Percentiles rank a stretch among this genome's conserved stretches.
phyloP scores from a whole-genome alignment of 495 filamentous ascomycete species.

The Cercophora scortea region DNA sequence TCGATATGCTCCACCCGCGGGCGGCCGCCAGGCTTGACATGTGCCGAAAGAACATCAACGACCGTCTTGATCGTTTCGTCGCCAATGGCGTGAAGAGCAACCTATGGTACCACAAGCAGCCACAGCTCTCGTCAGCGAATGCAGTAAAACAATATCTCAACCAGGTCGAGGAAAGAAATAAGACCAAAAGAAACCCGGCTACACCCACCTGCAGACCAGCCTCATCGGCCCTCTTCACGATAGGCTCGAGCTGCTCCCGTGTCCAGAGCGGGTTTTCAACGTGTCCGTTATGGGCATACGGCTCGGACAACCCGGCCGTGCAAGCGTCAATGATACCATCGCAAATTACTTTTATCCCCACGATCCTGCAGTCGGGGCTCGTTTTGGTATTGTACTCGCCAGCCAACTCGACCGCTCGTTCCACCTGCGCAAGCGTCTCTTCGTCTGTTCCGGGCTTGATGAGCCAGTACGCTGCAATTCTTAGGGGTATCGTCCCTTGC shows the following conservation, averaged over 20 bases:
- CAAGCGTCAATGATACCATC: conserved; percentile 63
- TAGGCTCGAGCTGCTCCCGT: conserved; percentile 39
- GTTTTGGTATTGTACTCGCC: conserved; percentile 36
- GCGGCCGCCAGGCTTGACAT: conserved; percentile 35
- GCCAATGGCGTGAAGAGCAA: conserved; percentile 60
- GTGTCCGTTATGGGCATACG: conserved; percentile 45
- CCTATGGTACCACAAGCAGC: conserved; percentile 2
- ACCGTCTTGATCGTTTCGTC: conserved; percentile 49
- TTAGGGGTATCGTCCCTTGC: conserved; percentile 40
- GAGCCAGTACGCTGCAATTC: conserved; percentile 58
- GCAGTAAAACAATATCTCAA: too few species aligned
- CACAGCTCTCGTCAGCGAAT: too few species aligned
- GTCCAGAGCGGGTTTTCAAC: conserved; percentile 50
- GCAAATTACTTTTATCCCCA: conserved; percentile 62
- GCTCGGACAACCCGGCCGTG: conserved; percentile 54
- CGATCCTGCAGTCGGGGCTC: conserved; percentile 47
- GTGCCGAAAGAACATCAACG: conserved; percentile 44
- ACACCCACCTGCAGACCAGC: conserved; percentile 40
- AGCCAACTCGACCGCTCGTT: conserved; percentile 50
- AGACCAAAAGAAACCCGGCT: too few species aligned
- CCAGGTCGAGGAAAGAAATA: too few species aligned
- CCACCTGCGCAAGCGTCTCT: conserved; percentile 45
- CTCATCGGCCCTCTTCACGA: conserved; percentile 45
- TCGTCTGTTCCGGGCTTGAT: conserved; percentile 38
- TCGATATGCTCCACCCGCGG: conserved; percentile 60